These are phyloP conservation scores for Xylaria arbuscula DNA, from an alignment of 2,329 filamentous ascomycete species.

Conservation along the genomic window DNA sequence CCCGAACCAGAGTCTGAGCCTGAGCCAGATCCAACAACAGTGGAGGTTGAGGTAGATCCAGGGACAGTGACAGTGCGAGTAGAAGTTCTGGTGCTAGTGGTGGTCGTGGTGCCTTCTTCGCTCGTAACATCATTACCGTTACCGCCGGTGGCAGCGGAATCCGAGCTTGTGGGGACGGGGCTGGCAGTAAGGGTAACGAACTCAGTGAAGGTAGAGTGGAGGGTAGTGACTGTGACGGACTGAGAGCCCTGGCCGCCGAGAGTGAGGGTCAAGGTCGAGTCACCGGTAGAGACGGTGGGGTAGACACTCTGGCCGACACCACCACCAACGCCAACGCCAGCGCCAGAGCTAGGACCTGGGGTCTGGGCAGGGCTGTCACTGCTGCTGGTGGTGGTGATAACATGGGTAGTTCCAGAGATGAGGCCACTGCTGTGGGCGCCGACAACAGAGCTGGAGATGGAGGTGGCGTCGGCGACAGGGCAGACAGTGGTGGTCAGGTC, in stretches of 20 bases:
- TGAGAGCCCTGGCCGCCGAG: constrained; percentile 47
- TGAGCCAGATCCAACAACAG: constrained; percentile 36
- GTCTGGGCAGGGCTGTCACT: constrained; percentile 37
- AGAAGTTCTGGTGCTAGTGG: constrained; percentile 48
- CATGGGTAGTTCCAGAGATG: constrained; percentile 47
- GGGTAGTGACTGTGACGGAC: constrained; percentile 46
- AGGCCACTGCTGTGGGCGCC: constrained; percentile 49
- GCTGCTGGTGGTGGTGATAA: constrained; percentile 38
- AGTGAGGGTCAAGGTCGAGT: constrained; percentile 45
- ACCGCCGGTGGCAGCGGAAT: constrained; percentile 25
- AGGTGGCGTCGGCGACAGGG: constrained; percentile 50
- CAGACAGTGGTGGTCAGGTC: constrained; percentile 53
- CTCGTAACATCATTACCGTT: constrained; percentile 34
- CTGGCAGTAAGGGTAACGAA: constrained; percentile 46
- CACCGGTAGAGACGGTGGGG: constrained; percentile 30
- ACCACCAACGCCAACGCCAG: constrained; percentile 14
- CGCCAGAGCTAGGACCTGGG: constrained; percentile 32
- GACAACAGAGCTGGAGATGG: constrained; percentile 49
- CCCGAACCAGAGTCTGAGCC: constrained; percentile 34
- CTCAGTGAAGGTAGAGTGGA: constrained; percentile 48
- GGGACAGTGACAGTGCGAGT: constrained; percentile 49
- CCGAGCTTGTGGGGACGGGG: constrained; percentile 33
- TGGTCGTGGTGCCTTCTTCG: constrained; percentile 45
- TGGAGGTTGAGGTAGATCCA: constrained; percentile 33
- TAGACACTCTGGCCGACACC: constrained; percentile 24